Evolutionary conservation across 2,329 filamentous ascomycete genomes (phyloP).

Genomic region (Ceratocystiopsis brevicomis): DNA sequence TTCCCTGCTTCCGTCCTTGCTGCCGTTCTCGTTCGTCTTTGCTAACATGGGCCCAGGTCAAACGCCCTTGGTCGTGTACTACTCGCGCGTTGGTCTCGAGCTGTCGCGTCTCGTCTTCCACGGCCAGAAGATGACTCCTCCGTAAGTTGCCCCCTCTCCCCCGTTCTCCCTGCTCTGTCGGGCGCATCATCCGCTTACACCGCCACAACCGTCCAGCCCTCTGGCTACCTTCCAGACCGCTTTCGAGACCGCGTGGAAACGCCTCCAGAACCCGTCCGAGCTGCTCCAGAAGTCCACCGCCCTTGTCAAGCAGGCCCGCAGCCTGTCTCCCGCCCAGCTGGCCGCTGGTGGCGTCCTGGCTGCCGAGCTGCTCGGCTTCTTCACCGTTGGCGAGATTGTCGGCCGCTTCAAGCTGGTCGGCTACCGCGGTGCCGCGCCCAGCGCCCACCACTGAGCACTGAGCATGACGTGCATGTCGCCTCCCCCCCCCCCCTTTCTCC

Average conservation of each 20-base stretch:
- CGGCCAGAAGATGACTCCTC: slow-evolving; percentile 79
- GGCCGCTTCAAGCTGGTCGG: slow-evolving; percentile 89
- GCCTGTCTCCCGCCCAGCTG: slow-evolving; percentile 52
- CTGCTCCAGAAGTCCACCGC: slow-evolving; percentile 29
- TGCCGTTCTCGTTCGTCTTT: not conserved
- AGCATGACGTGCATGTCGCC: too few relatives aligned
- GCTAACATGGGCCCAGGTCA: slow-evolving; percentile 41
- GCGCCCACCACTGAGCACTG: slow-evolving; percentile 35
- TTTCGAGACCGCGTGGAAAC: slow-evolving; percentile 57
- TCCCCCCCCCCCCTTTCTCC: too few relatives aligned
- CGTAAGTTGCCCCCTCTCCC: slow-evolving; percentile 44
- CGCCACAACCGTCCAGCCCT: too few relatives aligned
- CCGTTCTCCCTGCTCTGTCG: not conserved
- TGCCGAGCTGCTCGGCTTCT: slow-evolving; percentile 87
- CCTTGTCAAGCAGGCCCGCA: slow-evolving; percentile 34
- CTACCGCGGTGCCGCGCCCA: slow-evolving; percentile 50
- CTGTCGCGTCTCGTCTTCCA: slow-evolving; percentile 73
- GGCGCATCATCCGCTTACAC: not conserved
- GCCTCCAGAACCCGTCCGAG: slow-evolving; percentile 46
- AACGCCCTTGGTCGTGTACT: slow-evolving; percentile 77
- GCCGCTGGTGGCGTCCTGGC: slow-evolving; percentile 55
- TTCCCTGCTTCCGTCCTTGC: not conserved
- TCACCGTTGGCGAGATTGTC: slow-evolving; percentile 93
- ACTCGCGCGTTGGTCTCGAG: slow-evolving; percentile 75
- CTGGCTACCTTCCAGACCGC: slow-evolving; percentile 69